Evolutionary conservation across 257 asterid genomes (phyloP).

Genomic region (Craterostigma plantagineum): DNA sequence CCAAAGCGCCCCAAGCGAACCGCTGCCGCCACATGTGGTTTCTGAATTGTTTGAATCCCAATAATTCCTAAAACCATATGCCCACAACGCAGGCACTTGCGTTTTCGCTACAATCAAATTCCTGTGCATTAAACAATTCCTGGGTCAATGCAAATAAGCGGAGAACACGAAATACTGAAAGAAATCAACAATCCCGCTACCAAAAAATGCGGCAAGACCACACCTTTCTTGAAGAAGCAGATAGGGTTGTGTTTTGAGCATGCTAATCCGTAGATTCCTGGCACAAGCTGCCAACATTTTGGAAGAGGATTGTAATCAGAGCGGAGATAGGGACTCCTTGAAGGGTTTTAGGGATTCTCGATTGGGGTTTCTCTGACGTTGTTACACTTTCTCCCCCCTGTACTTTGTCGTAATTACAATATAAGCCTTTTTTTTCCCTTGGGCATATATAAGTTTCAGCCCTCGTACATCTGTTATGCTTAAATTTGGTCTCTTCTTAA

Average conservation of each 20-base stretch:
- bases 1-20: no score
- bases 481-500: no score
- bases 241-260: constrained; percentile 14
- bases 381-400: constrained; percentile 3
- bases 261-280: constrained; percentile 11
- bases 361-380: not conserved
- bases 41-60: no score
- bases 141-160: constrained; percentile 1
- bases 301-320: constrained; percentile 9
- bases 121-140: no score
- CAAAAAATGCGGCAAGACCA: not conserved
- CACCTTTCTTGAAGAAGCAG: constrained; percentile 23
- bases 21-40: no score
- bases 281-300: constrained; percentile 15
- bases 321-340: not conserved
- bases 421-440: not conserved
- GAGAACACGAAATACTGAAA: not conserved
- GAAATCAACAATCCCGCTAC: not conserved
- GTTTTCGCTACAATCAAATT: no score
- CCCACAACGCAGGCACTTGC: no score
- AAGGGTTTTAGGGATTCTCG: constrained; percentile 18
- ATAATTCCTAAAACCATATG: no score
- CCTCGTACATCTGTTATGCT: no score
- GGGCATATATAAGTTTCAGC: no score
- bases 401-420: constrained; percentile 3